phyloP scores from a whole-genome alignment of 2,329 filamentous ascomycete genomes.

The Conoideocrella luteorostrata region DNA sequence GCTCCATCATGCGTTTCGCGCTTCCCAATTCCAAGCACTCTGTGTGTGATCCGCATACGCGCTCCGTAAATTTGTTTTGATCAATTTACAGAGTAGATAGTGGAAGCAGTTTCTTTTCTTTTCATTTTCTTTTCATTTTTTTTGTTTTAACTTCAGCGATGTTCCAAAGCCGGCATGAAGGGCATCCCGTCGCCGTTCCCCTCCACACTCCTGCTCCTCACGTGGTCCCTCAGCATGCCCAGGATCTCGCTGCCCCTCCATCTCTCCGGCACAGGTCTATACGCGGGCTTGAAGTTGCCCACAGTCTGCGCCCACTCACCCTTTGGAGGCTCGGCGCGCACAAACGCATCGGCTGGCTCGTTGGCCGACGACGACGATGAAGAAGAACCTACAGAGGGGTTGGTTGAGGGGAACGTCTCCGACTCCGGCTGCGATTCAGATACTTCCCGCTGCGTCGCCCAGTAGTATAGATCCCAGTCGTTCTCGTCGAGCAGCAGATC shows the following conservation, averaged over 20 bases:
- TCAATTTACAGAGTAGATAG: neutral
- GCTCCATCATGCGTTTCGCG: too few relatives aligned
- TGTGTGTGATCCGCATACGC: too few relatives aligned
- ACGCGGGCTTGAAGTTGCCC: constrained; percentile 88
- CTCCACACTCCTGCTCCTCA: constrained; percentile 51
- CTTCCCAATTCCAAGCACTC: too few relatives aligned
- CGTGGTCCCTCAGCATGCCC: constrained; percentile 70
- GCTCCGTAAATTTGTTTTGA: neutral
- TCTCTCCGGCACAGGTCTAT: constrained; percentile 77
- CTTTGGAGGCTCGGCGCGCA: constrained; percentile 29
- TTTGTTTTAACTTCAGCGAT: neutral
- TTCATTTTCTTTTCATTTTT: constrained; percentile 11
- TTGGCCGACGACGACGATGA: too few relatives aligned
- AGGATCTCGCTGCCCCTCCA: constrained; percentile 84
- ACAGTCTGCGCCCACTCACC: constrained; percentile 97
- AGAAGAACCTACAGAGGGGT: too few relatives aligned
- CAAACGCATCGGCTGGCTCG: constrained; percentile 20
- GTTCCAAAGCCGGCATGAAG: constrained; percentile 48
- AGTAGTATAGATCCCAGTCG: constrained; percentile 99
- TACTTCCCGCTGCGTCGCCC: constrained; percentile 77
- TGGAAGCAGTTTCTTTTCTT: neutral
- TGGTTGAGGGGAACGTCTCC: constrained; percentile 39
- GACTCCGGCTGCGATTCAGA: too few relatives aligned
- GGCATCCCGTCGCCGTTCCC: constrained; percentile 43
- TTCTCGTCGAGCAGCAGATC: constrained; percentile 96